Evolutionary conservation across 805 yeast species (phyloP), one percentile per base, ranked within the genome.

Genomic region (Lipomyces japonicus): DNA sequence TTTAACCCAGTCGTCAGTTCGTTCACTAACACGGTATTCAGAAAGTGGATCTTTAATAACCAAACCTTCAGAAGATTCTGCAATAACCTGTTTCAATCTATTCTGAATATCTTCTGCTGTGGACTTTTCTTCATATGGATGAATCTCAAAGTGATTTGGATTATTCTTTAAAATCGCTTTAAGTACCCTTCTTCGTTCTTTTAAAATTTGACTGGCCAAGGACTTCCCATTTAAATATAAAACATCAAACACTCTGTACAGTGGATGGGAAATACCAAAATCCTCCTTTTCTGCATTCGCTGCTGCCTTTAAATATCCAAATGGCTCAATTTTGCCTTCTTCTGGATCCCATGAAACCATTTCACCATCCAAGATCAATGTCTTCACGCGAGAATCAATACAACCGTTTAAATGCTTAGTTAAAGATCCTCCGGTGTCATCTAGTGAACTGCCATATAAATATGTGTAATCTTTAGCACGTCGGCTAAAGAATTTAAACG

Each of bases 321-420:
- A 87, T 0, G 96, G 95, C 21, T 89, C 69, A 3, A 87, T 72
- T 1, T 62, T 49, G 73, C 68, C 40, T 66, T 71, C 46, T 1
- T 48, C 50, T 0, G 79, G 78, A 66, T 90, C 96, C 75, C 80
- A 89, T 0, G 95, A 87, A 1, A 91, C 81, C 91, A 91, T 86
- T 66, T 91, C 98, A 0, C 97, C 97, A 68, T 91, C 98, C 3
- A 91, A 62, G 4, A 84, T 73, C 25, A 22, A 2, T n/a, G 42
- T 10, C 21, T 22, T 21, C 2, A 75, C 75, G 24, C 62, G 61
- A 2, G 55, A 42, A 7, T 39, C 64, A 51, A 76, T 72, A 2
- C 74, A 70, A 4, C 72, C 63, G 1, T 63, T 57, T 32, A 85
- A 61, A 58, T 77, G 71, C 39, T 73, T 75, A 0, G 88, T 75